phyloP scores from a whole-genome alignment of 108 stramenopile species.

The Nannochloropsis gaditana region DNA sequence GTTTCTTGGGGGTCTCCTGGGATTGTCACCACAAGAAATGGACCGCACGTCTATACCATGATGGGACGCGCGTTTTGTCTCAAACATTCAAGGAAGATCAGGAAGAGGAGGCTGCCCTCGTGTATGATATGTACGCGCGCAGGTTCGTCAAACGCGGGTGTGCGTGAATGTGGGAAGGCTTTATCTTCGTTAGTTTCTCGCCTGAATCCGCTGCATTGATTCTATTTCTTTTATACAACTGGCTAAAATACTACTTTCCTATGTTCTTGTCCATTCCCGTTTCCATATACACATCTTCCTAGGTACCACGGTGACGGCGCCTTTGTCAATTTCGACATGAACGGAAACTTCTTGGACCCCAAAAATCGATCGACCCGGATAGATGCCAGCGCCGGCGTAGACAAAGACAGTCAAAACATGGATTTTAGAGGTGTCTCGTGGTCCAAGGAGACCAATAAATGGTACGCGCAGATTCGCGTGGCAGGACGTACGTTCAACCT shows the following conservation, averaged over 20 bases:
- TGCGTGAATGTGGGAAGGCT: no score
- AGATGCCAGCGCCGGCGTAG: not conserved
- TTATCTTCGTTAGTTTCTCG: no score
- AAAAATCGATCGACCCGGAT: not conserved
- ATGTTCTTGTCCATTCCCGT: not conserved
- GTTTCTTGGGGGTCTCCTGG: not conserved
- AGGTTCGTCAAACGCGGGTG: not conserved
- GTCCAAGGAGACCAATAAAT: not conserved
- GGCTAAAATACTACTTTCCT: no score
- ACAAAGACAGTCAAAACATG: not conserved
- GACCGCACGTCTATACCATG: not conserved
- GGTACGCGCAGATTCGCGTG: not conserved
- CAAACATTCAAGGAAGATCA: not conserved
- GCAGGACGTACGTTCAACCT: not conserved
- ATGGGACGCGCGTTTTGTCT: not conserved
- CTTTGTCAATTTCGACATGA: not conserved
- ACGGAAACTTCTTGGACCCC: not conserved
- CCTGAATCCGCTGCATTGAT: not conserved
- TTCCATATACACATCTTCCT: not conserved
- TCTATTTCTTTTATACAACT: not conserved
- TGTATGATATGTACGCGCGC: not conserved
- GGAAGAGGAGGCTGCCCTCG: not conserved
- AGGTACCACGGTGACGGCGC: conserved; percentile 12
- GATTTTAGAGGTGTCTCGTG: not conserved
- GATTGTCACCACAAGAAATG: not conserved